A percentile compares a stretch with the other conserved stretches of the same genome.
Evolutionary conservation across 352 stramenopile species (phyloP).

Genomic region (Peronospora farinosa): DNA sequence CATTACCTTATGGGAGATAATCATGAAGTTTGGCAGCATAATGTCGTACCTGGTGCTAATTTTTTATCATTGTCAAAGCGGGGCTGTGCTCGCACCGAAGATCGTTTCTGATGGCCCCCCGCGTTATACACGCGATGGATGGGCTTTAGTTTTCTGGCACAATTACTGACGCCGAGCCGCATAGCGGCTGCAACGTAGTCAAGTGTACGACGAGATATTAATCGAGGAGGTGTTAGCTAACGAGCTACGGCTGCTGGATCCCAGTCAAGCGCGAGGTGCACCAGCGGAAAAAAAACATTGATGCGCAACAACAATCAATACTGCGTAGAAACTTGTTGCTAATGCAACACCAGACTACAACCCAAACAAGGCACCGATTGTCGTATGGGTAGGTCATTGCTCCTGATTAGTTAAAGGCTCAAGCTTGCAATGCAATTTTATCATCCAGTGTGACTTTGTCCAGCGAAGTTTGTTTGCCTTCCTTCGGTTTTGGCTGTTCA

Average conservation of each 20-base stretch:
- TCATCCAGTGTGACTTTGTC: too few species aligned
- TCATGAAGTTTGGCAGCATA: slow-evolving; percentile 41
- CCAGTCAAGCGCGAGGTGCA: slow-evolving; percentile 12
- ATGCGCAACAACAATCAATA: slow-evolving; percentile 33
- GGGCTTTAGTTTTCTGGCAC: slow-evolving; percentile 71
- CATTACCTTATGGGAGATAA: slow-evolving; percentile 38
- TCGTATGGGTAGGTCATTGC: slow-evolving; percentile 15
- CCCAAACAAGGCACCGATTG: slow-evolving; percentile 59
- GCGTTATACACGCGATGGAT: slow-evolving; percentile 67
- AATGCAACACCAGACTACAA: slow-evolving; percentile 62
- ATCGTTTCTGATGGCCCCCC: slow-evolving; percentile 33
- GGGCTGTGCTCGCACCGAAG: slow-evolving; percentile 23
- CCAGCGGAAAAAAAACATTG: slow-evolving; percentile 16
- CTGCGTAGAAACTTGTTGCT: slow-evolving; percentile 53
- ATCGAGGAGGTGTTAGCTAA: slow-evolving; percentile 53
- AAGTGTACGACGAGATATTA: too few species aligned
- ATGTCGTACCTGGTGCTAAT: slow-evolving; percentile 42
- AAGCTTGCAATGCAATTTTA: too few species aligned
- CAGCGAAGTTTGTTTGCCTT: neutral
- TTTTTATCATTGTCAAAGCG: slow-evolving; percentile 30
- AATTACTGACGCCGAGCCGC: slow-evolving; percentile 44
- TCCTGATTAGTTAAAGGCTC: too few species aligned
- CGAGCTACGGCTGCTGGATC: slow-evolving; percentile 40
- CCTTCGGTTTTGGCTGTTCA: neutral
- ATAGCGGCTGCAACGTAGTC: slow-evolving; percentile 56